Evolutionary conservation across 2,329 filamentous ascomycete species (phyloP).

Genomic region (Aspergillus pseudoglaucus): DNA sequence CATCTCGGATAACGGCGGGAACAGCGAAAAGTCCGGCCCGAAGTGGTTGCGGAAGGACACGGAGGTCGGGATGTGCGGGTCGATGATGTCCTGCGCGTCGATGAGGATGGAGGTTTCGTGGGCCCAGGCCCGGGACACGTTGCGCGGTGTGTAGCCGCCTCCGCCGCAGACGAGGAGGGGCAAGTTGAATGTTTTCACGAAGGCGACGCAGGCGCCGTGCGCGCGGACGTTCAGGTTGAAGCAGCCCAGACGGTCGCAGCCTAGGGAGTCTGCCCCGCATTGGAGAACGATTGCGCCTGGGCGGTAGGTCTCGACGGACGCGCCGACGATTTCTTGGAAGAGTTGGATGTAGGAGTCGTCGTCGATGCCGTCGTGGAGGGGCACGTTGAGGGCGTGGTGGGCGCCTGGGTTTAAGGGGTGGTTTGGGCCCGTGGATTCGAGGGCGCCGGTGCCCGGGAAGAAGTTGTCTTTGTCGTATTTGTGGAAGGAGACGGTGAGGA

Average conservation of each 20-base stretch:
- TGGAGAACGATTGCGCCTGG: slow-evolving; percentile 89
- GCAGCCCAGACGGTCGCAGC: slow-evolving; percentile 84
- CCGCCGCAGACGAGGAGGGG: slow-evolving; percentile 89
- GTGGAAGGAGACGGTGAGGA: slow-evolving; percentile 92
- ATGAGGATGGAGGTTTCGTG: slow-evolving; percentile 92
- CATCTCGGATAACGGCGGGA: slow-evolving; percentile 75
- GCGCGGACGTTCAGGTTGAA: slow-evolving; percentile 97
- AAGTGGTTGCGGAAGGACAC: slow-evolving; percentile 86
- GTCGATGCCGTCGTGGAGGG: slow-evolving; percentile 82
- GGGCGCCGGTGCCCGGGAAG: slow-evolving; percentile 84
- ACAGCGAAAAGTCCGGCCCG: slow-evolving; percentile 76
- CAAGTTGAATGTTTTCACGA: slow-evolving; percentile 71
- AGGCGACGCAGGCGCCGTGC: slow-evolving; percentile 85
- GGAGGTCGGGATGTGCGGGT: slow-evolving; percentile 67
- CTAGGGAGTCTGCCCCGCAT: slow-evolving; percentile 90
- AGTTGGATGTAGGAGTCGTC: slow-evolving; percentile 82
- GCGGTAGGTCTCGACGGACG: slow-evolving; percentile 74
- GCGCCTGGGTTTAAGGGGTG: slow-evolving; percentile 80
- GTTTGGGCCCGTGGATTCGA: slow-evolving; percentile 76
- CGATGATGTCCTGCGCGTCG: slow-evolving; percentile 63
- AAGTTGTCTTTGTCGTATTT: slow-evolving; percentile 83
- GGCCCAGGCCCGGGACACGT: slow-evolving; percentile 93
- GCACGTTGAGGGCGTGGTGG: slow-evolving; percentile 85
- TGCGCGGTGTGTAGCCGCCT: slow-evolving; percentile 91
- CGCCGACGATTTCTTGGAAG: slow-evolving; percentile 73